Base-by-base conservation (phyloP, 192 early-diverging fungal species). In the Dimargaris verticillata region DNA sequence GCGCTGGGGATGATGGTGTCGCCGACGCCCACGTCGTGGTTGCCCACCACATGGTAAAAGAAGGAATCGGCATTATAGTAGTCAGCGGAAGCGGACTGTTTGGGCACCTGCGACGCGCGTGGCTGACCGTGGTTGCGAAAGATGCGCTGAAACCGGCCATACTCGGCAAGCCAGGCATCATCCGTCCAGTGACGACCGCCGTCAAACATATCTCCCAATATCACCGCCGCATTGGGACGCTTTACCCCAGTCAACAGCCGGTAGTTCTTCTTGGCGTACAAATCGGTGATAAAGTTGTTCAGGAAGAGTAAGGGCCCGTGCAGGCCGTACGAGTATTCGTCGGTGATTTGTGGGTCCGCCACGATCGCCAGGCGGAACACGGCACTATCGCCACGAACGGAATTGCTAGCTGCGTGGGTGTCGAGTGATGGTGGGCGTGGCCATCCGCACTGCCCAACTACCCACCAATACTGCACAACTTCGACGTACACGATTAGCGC, bases 321-420 rank as follows among this genome's bases (percentile, higher is more conserved):
- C 44, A 84, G 83, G 4, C 74, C 67, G 64, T 97, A 97, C 12
- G 92, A 95, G 64, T 85, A 86, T 41, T 82, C 72, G 67, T 95
- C 94, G 43, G 90, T 92, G 45, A 97, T 78, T 65, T 97, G 94
- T 44, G 94, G 92, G 69, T 97, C 94, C 0, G 87, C 86, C 45
- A 97, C 73, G 11, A 97, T 63, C 14, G 83, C 81, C 20, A 91
- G 63, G 33, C 69, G 69, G 50, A 69, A 72, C 26, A 53, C 48
- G 2, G 62, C 58, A n/a, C 20, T 24, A 51, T 29, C 41, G 26
- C 51, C 45, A 20, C 5, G 17, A 38, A 29, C 2, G 13, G 55
- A 41, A 28, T 3, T 15, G 15, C 2, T 14, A 18, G 29, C 18
- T 2, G 15, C 3, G 25, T 18, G 13, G 12, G 51, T 52, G 51